These are phyloP conservation scores for Sphaerostilbella broomeana DNA, from an alignment of 2,329 filamentous ascomycete species.

Conservation along the genomic window DNA sequence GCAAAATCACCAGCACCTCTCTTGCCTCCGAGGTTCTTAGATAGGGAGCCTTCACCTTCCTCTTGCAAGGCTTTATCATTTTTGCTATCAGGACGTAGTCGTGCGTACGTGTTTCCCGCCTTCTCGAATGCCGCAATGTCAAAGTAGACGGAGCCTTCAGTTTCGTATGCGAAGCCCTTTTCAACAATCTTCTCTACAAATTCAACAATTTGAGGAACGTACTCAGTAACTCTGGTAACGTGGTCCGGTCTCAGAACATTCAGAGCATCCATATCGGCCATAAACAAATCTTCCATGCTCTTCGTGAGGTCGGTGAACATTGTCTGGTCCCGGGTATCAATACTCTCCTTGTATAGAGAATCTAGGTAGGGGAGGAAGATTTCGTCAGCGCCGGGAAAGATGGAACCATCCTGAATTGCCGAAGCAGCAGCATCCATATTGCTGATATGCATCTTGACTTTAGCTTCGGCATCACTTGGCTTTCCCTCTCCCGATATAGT, in stretches of 20 bases:
- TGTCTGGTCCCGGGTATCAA: conserved; percentile 55
- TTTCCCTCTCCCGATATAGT: conserved; percentile 51
- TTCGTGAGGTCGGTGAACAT: conserved; percentile 85
- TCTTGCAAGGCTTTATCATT: conserved; percentile 78
- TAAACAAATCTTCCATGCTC: conserved; percentile 81
- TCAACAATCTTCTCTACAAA: conserved; percentile 79
- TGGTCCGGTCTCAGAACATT: conserved; percentile 80
- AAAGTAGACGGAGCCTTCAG: conserved; percentile 87
- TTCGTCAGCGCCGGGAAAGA: conserved; percentile 53
- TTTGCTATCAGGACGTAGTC: conserved; percentile 76
- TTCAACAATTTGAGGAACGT: conserved; percentile 75
- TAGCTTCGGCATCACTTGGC: conserved; percentile 72
- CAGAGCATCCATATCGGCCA: conserved; percentile 76
- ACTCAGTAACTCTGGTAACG: conserved; percentile 87
- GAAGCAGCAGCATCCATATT: conserved; percentile 47
- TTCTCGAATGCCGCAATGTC: conserved; percentile 83
- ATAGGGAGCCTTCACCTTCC: conserved; percentile 82
- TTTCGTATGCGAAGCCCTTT: conserved; percentile 79
- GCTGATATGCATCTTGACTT: conserved; percentile 83
- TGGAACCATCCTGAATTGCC: conserved; percentile 41
- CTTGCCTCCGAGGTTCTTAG: conserved; percentile 58
- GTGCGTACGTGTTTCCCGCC: conserved; percentile 76
- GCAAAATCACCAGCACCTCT: conserved; percentile 78
- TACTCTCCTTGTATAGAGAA: conserved; percentile 53
- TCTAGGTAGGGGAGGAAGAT: conserved; percentile 82